Evolutionary conservation across 202 grass and related monocot species (phyloP).

Genomic region (Saccharum hybrid): DNA sequence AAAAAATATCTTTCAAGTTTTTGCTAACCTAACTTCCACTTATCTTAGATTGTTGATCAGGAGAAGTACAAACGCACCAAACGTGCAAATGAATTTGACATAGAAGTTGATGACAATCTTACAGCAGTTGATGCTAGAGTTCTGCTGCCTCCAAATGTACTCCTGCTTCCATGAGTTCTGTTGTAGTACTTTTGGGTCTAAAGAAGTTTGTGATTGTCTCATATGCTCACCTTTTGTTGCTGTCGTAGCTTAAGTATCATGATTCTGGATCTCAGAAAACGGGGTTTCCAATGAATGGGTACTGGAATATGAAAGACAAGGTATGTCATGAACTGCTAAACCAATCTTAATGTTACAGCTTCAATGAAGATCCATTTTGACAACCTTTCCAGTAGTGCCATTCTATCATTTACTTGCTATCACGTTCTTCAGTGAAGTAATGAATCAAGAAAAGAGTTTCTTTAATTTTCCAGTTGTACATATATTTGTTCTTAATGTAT

Average conservation of each 20-base stretch:
- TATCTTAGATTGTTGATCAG: slow-evolving; percentile 32
- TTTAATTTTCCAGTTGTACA: neutral
- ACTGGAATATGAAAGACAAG: slow-evolving; percentile 75
- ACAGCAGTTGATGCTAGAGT: slow-evolving; percentile 56
- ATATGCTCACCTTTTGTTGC: neutral
- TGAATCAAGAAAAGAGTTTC: neutral
- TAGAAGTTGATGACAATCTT: slow-evolving; percentile 50
- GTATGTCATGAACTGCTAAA: slow-evolving; percentile 36
- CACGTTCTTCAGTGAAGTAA: neutral
- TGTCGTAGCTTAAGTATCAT: slow-evolving; percentile 69
- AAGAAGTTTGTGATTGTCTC: neutral
- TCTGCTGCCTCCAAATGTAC: slow-evolving; percentile 59
- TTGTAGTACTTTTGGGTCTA: neutral
- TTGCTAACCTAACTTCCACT: slow-evolving; percentile 24
- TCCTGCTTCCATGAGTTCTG: neutral
- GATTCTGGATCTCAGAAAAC: slow-evolving; percentile 48
- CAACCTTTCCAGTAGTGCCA: neutral
- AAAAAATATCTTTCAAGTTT: neutral
- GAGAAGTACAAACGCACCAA: slow-evolving; percentile 39
- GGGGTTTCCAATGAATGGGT: slow-evolving; percentile 48
- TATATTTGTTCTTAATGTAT: neutral
- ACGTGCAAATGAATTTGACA: slow-evolving; percentile 59
- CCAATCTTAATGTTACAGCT: neutral
- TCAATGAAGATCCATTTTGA: too few relatives aligned
- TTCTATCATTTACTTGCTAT: neutral